Base-by-base conservation (phyloP, 441 rosid species). In the Geranium incanum region DNA sequence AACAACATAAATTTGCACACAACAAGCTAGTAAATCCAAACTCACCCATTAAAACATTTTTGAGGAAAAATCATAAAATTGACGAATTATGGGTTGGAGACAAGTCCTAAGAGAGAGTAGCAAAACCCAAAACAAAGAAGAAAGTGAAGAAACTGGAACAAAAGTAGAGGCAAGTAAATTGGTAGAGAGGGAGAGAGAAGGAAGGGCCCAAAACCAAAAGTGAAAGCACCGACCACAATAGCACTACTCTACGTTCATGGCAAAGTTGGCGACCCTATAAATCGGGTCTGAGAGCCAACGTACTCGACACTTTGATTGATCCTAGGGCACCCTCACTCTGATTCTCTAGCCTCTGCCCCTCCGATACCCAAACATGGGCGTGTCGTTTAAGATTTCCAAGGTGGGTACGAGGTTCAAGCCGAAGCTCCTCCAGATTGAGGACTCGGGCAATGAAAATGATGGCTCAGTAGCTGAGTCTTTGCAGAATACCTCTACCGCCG, bases 401-500 rank as follows among this genome's bases (percentile, higher is more conserved):
- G 48, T 19, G 4, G 72, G 78, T 36, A 62, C 68, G 28, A 76
- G 78, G 75, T 76, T 71, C 67, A 41, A 33, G 69, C 75, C 78
- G 4, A 75, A 65, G 71, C 28, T 70, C 68, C 33, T 70, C 48
- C 66, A 21, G 71, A 57, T 15, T 71, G 74, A 70, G 13, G 67
- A 11, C 36, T 1, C 41, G 7, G 45, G 71, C 36, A 12, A 43
- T 33, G 74, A 59, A 0, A 55, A 57, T 39, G 68, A 28, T 16
- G 37, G 48, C 19, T 12, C 70, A 3, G 67, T 55, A 13, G 16
- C 43, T 52, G 69, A 50, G 13, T 1, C 18, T 23, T 70, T 23
- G 43, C 67, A 67, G 67, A 23, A 43, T 66, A 23, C 33, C 41
- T 11, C 48, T 66, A 23, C 33, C 41, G 16, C 48, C 57, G 68